Percentiles rank a stretch among this genome's conserved stretches.
Evolutionary conservation across 1,139 yeast genomes (phyloP).

Genomic region (Geotrichum restrictum): DNA sequence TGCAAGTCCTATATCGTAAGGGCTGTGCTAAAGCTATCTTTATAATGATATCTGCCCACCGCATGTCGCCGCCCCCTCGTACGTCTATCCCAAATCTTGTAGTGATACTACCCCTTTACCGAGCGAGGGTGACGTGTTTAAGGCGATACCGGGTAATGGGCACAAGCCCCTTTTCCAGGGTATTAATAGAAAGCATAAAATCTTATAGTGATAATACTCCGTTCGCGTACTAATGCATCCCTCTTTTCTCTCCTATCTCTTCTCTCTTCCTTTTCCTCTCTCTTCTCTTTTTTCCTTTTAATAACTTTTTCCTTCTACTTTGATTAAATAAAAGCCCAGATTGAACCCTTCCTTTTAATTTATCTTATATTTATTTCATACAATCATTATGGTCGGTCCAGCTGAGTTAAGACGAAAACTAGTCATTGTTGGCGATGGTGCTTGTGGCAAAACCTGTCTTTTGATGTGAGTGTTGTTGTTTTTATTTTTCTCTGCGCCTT

Average conservation of each 20-base stretch:
- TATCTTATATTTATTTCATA: slow-evolving; percentile 9
- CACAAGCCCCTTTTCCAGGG: not conserved
- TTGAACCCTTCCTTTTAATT: slow-evolving; percentile 1
- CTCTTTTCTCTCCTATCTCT: not conserved
- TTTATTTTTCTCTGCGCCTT: not conserved
- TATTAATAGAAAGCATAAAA: too few relatives aligned
- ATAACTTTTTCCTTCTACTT: not conserved
- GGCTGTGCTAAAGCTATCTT: not conserved
- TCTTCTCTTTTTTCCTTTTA: not conserved
- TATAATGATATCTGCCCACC: not conserved
- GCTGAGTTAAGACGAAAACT: slow-evolving; percentile 57
- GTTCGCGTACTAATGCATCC: not conserved
- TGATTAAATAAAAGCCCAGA: not conserved
- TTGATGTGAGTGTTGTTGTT: slow-evolving; percentile 29
- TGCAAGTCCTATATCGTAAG: too few relatives aligned
- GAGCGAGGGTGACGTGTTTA: not conserved
- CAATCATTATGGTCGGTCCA: slow-evolving; percentile 35
- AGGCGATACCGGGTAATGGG: not conserved
- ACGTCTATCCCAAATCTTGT: not conserved
- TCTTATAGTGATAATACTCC: too few relatives aligned
- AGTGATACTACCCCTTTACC: not conserved
- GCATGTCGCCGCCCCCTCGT: not conserved
- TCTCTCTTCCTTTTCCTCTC: not conserved
- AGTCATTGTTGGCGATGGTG: slow-evolving; percentile 94
- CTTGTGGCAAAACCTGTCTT: slow-evolving; percentile 81